Percentiles rank a stretch among this genome's conserved stretches.
Evolutionary conservation across 1,284 basidiomycete species (phyloP).

Genomic region (Taiwanofungus camphoratus): DNA sequence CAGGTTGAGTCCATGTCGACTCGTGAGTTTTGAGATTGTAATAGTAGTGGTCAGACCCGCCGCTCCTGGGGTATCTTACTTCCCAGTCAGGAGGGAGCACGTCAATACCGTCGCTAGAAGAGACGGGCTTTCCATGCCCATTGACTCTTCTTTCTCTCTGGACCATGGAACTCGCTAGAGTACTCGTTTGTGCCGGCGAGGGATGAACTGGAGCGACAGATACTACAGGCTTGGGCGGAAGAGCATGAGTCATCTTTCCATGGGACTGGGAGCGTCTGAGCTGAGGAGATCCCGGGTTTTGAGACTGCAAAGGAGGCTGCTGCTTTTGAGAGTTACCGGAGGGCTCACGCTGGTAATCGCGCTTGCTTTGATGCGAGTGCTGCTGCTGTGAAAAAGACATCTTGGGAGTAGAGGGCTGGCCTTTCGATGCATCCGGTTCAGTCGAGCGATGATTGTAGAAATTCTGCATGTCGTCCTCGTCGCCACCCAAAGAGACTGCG

Average conservation of each 20-base stretch:
- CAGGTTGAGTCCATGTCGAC: conserved; percentile 55
- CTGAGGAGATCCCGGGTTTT: conserved; percentile 22
- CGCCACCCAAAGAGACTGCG: conserved; percentile 65
- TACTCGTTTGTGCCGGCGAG: conserved; percentile 51
- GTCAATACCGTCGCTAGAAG: conserved; percentile 28
- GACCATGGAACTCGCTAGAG: conserved; percentile 30
- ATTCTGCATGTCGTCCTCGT: conserved; percentile 53
- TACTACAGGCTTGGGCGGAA: conserved; percentile 66
- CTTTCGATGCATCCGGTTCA: conserved; percentile 17
- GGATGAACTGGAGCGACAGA: conserved; percentile 43
- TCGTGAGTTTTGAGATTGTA: conserved; percentile 54
- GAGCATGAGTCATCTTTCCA: conserved; percentile 49
- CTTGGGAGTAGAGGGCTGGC: conserved; percentile 13
- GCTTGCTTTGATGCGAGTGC: conserved; percentile 13
- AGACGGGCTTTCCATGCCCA: conserved; percentile 22
- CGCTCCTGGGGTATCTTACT: conserved; percentile 42
- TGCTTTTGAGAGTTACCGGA: conserved; percentile 12
- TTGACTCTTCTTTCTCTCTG: conserved; percentile 33
- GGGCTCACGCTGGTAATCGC: conserved; percentile 20
- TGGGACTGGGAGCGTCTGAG: conserved; percentile 30
- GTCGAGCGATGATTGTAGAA: conserved; percentile 30
- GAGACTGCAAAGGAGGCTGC: conserved; percentile 17
- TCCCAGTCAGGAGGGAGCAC: conserved; percentile 60
- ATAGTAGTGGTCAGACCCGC: conserved; percentile 44
- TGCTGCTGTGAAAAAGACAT: conserved; percentile 9